These are phyloP conservation scores for Beauveria brongniartii DNA, from an alignment of 2,329 filamentous ascomycete genomes.

Conservation along the genomic window DNA sequence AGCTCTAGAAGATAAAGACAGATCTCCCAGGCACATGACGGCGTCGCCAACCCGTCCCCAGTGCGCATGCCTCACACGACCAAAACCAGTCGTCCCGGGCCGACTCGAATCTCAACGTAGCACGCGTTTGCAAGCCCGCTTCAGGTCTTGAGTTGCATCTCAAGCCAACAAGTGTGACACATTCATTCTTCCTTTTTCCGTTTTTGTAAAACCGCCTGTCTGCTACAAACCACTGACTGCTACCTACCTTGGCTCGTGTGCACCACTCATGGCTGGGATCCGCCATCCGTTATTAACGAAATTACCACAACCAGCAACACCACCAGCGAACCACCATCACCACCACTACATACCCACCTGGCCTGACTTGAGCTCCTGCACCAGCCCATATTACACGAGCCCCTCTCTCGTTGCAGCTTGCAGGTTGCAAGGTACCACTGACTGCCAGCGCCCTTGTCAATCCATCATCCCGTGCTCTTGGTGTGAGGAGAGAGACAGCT, in stretches of 20 bases:
- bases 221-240: neutral
- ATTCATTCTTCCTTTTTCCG: neutral
- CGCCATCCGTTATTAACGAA: neutral
- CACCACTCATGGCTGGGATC: neutral
- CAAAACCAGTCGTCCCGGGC: neutral
- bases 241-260: neutral
- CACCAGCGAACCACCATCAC: neutral
- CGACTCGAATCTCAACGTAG: neutral
- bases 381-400: neutral
- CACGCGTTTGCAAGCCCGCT: neutral
- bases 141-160: neutral
- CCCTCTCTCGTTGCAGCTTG: neutral
- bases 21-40: neutral
- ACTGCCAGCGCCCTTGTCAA: conserved; percentile 5
- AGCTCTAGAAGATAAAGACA: neutral
- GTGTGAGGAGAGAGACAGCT: neutral
- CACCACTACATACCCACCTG: neutral
- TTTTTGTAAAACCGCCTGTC: neutral
- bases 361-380: neutral
- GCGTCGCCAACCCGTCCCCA: neutral
- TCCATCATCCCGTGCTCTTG: neutral
- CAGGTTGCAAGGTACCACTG: conserved; percentile 6
- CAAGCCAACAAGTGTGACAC: neutral
- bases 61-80: neutral
- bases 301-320: neutral